Evolutionary conservation across 2,329 filamentous ascomycete species (phyloP), one percentile per base, ranked within the genome.

Genomic region (Fusarium palustre): DNA sequence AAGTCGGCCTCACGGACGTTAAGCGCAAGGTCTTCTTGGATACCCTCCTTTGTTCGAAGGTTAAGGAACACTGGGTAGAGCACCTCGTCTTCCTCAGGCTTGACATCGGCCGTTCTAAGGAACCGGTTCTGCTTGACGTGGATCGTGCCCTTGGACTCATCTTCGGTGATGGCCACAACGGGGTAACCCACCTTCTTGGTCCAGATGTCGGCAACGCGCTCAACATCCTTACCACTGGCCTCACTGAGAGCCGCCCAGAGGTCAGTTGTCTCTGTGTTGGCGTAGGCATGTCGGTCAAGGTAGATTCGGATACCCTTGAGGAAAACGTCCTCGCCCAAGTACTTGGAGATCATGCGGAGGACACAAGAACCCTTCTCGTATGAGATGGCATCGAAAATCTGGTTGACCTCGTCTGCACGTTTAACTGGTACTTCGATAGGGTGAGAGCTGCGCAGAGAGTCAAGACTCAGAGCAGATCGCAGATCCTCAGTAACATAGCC

Each of bases 341-440:
- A 97, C 71, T 94, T 97, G 22, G 95, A 97, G 71, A 98, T 94
- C 95, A 98, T 98, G 77, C 95, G 92, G 65, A 98, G 86, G 34
- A 98, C 94, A 74, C 94, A 97, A 13, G 94, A 97, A 20, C 95
- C 95, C 84, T 98, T 98, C 58, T 93, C 94, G 82, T 98, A 98
- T 2, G 95, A 97, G 71, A 98, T 98, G 67, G 94, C 93, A 78
- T 98, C 95, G 74, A 98, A 98, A 73, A 98, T 98, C 82, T 98
- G 94, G 81, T 97, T 97, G 79, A 98, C 94, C 81, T 98, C 94
- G 73, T 97, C 94, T 30, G 94, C 94, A 62, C 92, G 91, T 86
- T 97, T 97, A 68, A 98, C 94, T 2, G 95, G 95, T 1, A 97
- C 94, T 80, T 98, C 95, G 62, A 98, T 97, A 8, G 95, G 95